Percentiles rank a stretch among this genome's conserved stretches.
Conservation (phyloP, 352 stramenopile genomes). For the Phytophthora quininea region DNA sequence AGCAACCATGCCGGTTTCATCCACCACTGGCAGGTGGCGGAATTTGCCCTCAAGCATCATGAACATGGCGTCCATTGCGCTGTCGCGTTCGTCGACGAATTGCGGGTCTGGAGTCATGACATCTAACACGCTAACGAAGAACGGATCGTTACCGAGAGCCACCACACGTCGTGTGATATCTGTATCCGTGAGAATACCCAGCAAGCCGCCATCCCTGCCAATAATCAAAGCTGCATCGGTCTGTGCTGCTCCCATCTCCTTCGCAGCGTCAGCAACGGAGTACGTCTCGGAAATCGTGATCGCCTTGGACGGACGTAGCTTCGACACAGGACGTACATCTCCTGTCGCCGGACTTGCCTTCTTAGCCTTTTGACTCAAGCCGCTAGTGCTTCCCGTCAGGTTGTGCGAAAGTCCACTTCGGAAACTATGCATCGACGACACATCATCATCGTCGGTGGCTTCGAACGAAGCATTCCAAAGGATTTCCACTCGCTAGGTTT, state of each 20-base stretch:
- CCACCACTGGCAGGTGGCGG: conserved; percentile 96
- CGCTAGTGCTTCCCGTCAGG: conserved; percentile 38
- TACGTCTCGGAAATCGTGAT: conserved; percentile 89
- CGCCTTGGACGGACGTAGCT: conserved; percentile 87
- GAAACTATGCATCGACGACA: conserved; percentile 84
- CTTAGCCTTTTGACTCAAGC: conserved; percentile 45
- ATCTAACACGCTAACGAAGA: conserved; percentile 84
- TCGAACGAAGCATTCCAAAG: conserved; percentile 92
- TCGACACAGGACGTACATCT: conserved; percentile 92
- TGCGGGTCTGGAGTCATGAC: conserved; percentile 89
- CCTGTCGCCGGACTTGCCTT: conserved; percentile 64
- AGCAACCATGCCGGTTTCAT: conserved; percentile 89
- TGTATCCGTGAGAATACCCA: conserved; percentile 96
- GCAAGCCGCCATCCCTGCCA: conserved; percentile 85
- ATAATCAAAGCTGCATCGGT: conserved; percentile 95
- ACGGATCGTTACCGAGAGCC: conserved; percentile 83
- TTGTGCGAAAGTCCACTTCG: conserved; percentile 76
- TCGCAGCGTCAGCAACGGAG: conserved; percentile 89
- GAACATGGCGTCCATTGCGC: conserved; percentile 92
- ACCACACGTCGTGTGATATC: conserved; percentile 88
- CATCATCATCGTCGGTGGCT: conserved; percentile 72
- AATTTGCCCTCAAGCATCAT: conserved; percentile 94
- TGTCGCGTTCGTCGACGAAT: conserved; percentile 90
- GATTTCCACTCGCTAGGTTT: conserved; percentile 87
- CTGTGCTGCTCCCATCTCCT: conserved; percentile 90